These are phyloP conservation scores for Petrea volubilis DNA, from an alignment of 257 asterid genomes.

Conservation along the genomic window DNA sequence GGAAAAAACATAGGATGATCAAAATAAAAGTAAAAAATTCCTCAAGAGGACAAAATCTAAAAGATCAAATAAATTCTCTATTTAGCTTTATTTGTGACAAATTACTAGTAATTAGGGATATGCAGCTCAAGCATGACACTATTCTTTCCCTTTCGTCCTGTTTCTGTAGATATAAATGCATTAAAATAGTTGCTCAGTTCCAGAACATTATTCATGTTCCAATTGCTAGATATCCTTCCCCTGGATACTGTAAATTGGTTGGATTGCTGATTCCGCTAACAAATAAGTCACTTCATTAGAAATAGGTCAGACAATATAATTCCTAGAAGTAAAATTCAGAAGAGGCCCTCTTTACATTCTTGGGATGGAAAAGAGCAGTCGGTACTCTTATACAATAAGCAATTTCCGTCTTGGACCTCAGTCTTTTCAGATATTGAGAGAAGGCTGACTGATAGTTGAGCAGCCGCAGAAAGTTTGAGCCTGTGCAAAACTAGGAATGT, in stretches of 20 bases:
- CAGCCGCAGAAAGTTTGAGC: too few relatives aligned
- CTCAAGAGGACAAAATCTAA: not conserved
- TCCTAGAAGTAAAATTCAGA: too few relatives aligned
- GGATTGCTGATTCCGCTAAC: not conserved
- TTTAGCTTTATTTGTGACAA: not conserved
- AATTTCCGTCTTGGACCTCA: too few relatives aligned
- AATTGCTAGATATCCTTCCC: not conserved
- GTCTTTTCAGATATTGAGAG: too few relatives aligned
- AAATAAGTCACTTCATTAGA: not conserved
- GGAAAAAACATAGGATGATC: not conserved
- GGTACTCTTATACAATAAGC: too few relatives aligned
- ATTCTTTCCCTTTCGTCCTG: not conserved
- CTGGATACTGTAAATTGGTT: not conserved
- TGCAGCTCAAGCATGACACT: not conserved
- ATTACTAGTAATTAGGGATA: not conserved
- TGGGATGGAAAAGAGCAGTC: too few relatives aligned
- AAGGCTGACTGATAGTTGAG: too few relatives aligned
- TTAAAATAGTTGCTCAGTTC: not conserved
- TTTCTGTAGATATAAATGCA: not conserved
- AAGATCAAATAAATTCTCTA: not conserved
- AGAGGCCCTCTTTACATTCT: too few relatives aligned
- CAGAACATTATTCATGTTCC: not conserved
- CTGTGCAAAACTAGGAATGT: too few relatives aligned
- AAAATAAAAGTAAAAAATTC: not conserved
- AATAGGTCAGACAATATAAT: too few relatives aligned